Base-by-base conservation (phyloP, 805 yeast species). In the Wickerhamiella australiensis region DNA sequence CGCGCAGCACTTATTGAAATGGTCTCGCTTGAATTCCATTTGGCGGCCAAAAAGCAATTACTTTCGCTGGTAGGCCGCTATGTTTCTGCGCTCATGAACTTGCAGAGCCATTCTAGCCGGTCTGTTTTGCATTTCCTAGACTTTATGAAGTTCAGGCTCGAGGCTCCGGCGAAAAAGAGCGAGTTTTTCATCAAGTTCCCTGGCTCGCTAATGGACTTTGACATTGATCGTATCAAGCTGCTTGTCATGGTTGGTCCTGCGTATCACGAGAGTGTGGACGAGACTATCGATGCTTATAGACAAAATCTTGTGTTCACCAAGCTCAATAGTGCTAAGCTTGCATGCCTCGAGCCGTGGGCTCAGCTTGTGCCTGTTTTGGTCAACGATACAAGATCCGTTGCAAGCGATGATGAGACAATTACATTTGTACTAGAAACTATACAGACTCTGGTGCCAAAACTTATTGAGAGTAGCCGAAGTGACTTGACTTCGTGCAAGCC, bases 341-440 rank as follows among this genome's bases (percentile, higher is more conserved):
- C 73, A 12, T 77, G 81, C 51, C 66, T 90, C 25, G 85, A 80
- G 59, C 76, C 94, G 0, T 90, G 97, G 97, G 79, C 80, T 20
- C 81, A 80, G 56, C 64, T 88, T 46, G 79, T 85, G 21, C 85
- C 86, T 53, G 77, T 86, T 3, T 65, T 85, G 42, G 78, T 85
- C 3, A 70, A 78, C 8, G 68, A 67, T n/a, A 64, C 78, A 50
- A 63, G 68, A 5, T 59, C 71, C 0, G 58, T 65, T 7, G 63
- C 66, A n/a, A n/a, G 27, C 17, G 42, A 29, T 12, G 29, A 22
- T 3, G 69, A 80, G 44, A 69, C 78, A 0, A 27, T 35, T 29
- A 73, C 76, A 35, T 82, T 90, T 58, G 78, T 86, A 49, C 65
- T 85, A 17, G 94, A 83, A 56, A 76, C 85, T 2, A 78, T 87